Evolutionary conservation across 176 grass and related monocot species (phyloP), one percentile per base, ranked within the genome.

Genomic region (Phyllostachys edulis): DNA sequence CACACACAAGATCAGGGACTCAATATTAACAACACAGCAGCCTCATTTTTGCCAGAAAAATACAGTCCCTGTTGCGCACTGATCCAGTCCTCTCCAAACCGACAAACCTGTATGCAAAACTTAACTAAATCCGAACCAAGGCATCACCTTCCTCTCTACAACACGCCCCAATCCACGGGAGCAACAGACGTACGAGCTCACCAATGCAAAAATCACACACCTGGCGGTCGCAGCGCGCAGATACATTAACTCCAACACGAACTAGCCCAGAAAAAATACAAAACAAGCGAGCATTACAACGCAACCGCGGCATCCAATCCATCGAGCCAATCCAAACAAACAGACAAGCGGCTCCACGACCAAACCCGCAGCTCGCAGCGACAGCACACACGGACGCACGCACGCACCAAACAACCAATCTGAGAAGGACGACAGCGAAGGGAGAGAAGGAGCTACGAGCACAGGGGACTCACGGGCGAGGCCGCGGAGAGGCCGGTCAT

Each of bases 401-500:
- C 67, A 46, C 50, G 54, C 36, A 66, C 59, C 3, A 24, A 26
- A 50, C 46, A 24, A 71, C 41, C 74, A 66, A 82, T 42, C 64
- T 18, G 36, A 63, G 42, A 75, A 29, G 13, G 9, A 14, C 12
- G 1, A 41, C 27, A 54, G 18, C 40, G 7, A 23, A 67, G 40
- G 40, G 0, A 26, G 11, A 21, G 72, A 16, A 29, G 71, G 38
- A 44, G 24, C 36, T 27, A 47, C 15, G 16, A 23, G 34, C 17
- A 64, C 1, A n/a, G 37, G 54, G 21, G 15, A 83, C 86, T 88
- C 66, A 88, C 86, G 73, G 86, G 86, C 73, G 86, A 88, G 56
- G 86, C 80, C 65, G 86, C 86, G 66, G 86, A 88, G 73, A 88
- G 86, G 44, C 86, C 86, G 44, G 86, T 88, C 86, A 88, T 88